Conservation (phyloP, 2,329 filamentous ascomycete genomes). For the Ophiocordyceps camponoti-saundersi region DNA sequence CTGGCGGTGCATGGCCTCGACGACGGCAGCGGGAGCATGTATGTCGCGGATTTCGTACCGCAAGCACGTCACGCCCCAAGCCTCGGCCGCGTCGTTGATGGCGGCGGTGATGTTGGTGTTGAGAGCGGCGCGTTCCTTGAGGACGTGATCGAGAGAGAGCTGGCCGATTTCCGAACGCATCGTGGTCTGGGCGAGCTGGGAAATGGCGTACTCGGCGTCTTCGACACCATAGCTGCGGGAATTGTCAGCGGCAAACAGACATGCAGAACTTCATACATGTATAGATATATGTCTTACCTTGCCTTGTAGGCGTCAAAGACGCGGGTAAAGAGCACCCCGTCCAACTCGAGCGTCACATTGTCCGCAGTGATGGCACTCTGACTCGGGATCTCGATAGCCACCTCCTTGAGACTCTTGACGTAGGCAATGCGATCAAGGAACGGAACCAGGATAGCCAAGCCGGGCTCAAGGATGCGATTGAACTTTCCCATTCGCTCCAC, state of each 20-base stretch:
- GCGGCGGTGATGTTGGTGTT: constrained; percentile 98
- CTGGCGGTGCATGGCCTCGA: constrained; percentile 95
- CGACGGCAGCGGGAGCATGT: constrained; percentile 82
- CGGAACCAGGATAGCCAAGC: constrained; percentile 73
- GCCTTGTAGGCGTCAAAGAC: constrained; percentile 98
- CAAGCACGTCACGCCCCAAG: constrained; percentile 91
- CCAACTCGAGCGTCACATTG: constrained; percentile 91
- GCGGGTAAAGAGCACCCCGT: constrained; percentile 87
- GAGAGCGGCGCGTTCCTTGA: constrained; percentile 89
- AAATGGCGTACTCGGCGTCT: constrained; percentile 97
- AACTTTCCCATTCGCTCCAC: constrained; percentile 99
- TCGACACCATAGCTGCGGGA: constrained; percentile 79
- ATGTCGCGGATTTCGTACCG: constrained; percentile 98
- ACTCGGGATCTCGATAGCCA: constrained; percentile 88
- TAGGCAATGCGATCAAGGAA: constrained; percentile 94
- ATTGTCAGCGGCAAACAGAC: not conserved
- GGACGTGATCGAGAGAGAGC: constrained; percentile 85
- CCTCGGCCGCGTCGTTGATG: constrained; percentile 93
- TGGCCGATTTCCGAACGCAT: constrained; percentile 99
- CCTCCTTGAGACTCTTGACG: constrained; percentile 93
- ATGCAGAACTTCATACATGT: not conserved
- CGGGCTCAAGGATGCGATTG: constrained; percentile 80
- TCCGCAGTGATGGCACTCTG: constrained; percentile 97
- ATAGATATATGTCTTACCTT: constrained; percentile 34
- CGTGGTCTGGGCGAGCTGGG: constrained; percentile 91